These are phyloP conservation scores for Casuarina equisetifolia DNA, from an alignment of 306 rosid genomes.

Conservation along the genomic window DNA sequence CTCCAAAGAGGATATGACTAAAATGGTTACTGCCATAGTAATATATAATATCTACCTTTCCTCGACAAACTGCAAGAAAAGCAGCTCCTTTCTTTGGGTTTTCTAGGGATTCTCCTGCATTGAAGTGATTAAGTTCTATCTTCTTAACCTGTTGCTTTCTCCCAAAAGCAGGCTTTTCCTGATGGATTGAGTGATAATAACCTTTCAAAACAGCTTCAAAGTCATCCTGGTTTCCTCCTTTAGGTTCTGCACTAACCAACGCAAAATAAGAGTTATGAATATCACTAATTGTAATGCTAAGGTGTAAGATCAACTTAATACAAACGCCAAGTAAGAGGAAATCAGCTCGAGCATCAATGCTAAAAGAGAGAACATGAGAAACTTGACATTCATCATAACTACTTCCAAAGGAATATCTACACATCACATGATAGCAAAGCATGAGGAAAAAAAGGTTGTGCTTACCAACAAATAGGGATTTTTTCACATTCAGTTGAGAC, in stretches of 20 bases:
- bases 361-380: background rate
- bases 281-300: background rate
- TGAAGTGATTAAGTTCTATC: constrained; percentile 35
- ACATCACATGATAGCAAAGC: background rate
- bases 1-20: background rate
- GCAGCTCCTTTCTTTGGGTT: constrained; percentile 64
- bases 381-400: background rate
- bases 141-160: constrained; percentile 63
- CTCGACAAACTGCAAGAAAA: constrained; percentile 89
- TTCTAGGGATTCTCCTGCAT: constrained; percentile 36
- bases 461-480: constrained; percentile 81
- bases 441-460: constrained; percentile 4
- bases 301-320: background rate
- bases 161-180: constrained; percentile 42
- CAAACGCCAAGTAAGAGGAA: background rate
- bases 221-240: constrained; percentile 87
- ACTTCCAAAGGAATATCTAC: background rate
- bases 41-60: constrained; percentile 64
- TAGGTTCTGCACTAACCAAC: constrained; percentile 67
- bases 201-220: constrained; percentile 74
- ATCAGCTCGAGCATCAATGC: constrained; percentile 23
- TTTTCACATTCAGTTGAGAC: constrained; percentile 64
- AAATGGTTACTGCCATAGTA: background rate
- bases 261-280: constrained; percentile 9
- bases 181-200: constrained; percentile 67